Evolutionary conservation across 768 basidiomycete species (phyloP), one percentile per base, ranked within the genome.

Genomic region (Guyanaporus albipodus): DNA sequence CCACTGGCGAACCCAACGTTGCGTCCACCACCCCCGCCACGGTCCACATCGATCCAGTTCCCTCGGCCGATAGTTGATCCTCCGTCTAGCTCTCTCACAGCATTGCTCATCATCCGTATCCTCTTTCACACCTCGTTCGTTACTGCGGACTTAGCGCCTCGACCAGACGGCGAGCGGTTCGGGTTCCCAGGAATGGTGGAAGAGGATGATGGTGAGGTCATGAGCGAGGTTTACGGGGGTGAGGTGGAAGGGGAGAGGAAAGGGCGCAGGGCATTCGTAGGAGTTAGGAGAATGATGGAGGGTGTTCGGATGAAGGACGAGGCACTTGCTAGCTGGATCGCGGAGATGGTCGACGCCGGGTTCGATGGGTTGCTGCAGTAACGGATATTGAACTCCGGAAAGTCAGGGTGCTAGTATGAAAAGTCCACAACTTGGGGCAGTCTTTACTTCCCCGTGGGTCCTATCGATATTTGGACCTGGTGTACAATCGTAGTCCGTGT

Each of bases 151-250:
- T 63, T 71, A 2, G 77, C 77, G 5, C 87, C 87, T 26, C 76
- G 87, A 22, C 82, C 75, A 3, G 85, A 89, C 59, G 85, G 78
- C 18, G 90, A 94, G 48, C 87, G 89, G 53, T 95, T 93, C 64
- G 92, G 92, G 0, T 90, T 95, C 64, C 93, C 93, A 6, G 91
- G 86, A 0, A 44, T 89, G 18, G 70, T 89, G 29, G 86, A 90
- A 50, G 88, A 87, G 18, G 75, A 77, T n/a, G 85, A 81, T n/a
- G 88, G 85, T 15, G 75, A 76, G 44, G 78, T 80, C n/a, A 47
- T 60, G 17, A 45, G 35, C 10, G 64, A 66, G 26, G 55, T 61
- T 34, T 66, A 66, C 37, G 54, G 54, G 11, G 70, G 67, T 27
- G 85, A 84, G 49, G 69, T 62, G 42, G 87, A 91, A 60, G 87